A percentile compares a stretch with the other conserved stretches of the same genome.
phyloP scores from a whole-genome alignment of 345 rosid genomes.

The Anastatica hierochuntica region DNA sequence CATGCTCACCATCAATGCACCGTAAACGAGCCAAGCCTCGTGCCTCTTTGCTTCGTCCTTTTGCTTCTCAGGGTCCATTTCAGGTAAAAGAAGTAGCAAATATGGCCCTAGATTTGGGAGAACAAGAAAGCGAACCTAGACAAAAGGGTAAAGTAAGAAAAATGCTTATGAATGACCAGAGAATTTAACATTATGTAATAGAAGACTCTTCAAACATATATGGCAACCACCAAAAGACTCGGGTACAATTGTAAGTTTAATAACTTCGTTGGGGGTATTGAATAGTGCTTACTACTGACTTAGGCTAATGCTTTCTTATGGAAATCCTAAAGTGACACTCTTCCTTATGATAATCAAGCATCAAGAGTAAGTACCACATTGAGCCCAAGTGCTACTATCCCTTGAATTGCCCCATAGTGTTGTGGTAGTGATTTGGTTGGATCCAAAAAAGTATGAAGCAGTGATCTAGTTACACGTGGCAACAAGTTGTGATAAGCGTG shows the following conservation, averaged over 20 bases:
- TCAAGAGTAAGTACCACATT: slow-evolving; percentile 47
- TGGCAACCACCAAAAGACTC: too few species aligned
- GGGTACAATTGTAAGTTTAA: too few species aligned
- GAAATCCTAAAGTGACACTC: slow-evolving; percentile 3
- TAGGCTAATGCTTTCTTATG: background rate
- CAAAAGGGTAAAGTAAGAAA: slow-evolving; percentile 13
- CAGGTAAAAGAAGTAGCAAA: slow-evolving; percentile 61
- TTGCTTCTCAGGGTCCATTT: slow-evolving; percentile 58
- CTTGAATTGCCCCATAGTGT: slow-evolving; percentile 90
- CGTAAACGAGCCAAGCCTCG: slow-evolving; percentile 79
- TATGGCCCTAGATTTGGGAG: slow-evolving; percentile 72
- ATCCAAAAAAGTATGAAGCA: slow-evolving; percentile 79
- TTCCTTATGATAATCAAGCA: slow-evolving; percentile 1
- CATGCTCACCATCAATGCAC: slow-evolving; percentile 58
- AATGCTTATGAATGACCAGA: background rate
- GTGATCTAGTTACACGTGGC: slow-evolving; percentile 73
- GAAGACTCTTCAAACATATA: slow-evolving; percentile 1
- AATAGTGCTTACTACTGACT: background rate
- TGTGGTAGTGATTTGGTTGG: slow-evolving; percentile 73
- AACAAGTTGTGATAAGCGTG: slow-evolving; percentile 73
- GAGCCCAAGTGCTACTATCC: slow-evolving; percentile 72
- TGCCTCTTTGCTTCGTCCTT: slow-evolving; percentile 50
- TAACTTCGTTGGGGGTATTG: too few species aligned
- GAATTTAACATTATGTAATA: background rate
- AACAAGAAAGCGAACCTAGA: slow-evolving; percentile 66